Conservation (phyloP, 2,329 filamentous ascomycete genomes). For the Tricladium varicosporioides region DNA sequence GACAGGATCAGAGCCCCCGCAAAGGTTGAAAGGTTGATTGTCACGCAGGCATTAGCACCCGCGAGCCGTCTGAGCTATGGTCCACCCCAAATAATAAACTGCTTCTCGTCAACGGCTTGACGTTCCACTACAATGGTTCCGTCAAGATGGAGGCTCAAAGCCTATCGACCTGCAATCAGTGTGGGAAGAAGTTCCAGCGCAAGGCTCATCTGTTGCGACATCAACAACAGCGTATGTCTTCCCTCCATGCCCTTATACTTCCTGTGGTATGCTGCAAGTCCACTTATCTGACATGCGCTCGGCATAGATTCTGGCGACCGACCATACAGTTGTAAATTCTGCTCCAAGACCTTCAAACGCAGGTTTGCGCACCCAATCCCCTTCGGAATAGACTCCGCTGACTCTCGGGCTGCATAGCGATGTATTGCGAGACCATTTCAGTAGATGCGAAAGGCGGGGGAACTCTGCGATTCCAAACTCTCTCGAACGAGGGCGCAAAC, state of each 20-base stretch:
- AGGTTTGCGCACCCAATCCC: conserved; percentile 18
- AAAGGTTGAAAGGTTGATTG: neutral
- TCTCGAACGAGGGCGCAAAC: conserved; percentile 33
- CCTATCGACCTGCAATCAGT: conserved; percentile 33
- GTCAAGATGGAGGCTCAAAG: conserved; percentile 34
- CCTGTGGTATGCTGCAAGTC: neutral
- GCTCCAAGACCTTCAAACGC: conserved; percentile 35
- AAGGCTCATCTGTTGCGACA: conserved; percentile 35
- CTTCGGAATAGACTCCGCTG: conserved; percentile 2
- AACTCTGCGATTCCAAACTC: conserved; percentile 31
- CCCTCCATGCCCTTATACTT: neutral
- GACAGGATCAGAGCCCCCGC: conserved; percentile 2
- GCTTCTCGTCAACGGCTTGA: conserved; percentile 1
- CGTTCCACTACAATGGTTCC: conserved; percentile 23
- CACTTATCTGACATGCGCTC: conserved; percentile 10
- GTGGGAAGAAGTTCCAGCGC: conserved; percentile 34
- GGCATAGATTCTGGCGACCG: conserved; percentile 31
- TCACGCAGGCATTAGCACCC: neutral
- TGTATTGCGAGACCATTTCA: conserved; percentile 35
- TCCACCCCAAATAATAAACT: conserved; percentile 3
- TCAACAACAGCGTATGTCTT: conserved; percentile 32
- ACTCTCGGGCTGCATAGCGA: conserved; percentile 21
- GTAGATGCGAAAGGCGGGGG: conserved; percentile 32
- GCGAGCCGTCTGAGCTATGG: neutral
- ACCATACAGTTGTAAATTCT: conserved; percentile 35